Base-by-base conservation (phyloP, 2,329 filamentous ascomycete species). In the Botrytis fragariae region DNA sequence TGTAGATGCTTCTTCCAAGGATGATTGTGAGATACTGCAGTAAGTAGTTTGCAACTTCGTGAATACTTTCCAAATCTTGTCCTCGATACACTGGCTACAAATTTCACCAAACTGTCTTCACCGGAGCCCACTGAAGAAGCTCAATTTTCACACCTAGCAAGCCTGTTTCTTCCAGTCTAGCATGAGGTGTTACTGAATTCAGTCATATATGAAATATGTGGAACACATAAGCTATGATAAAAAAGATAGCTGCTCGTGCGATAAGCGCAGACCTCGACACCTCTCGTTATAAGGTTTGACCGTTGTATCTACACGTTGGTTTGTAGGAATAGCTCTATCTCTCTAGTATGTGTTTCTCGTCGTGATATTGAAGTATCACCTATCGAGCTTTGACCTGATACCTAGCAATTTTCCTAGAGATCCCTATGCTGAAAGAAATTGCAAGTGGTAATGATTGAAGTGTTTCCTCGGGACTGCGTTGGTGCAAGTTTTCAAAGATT, bases 21-120 rank as follows among this genome's bases (percentile, higher is more conserved):
- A 18, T 22, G 7, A 29, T 63, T 12, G 16, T 35, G 35, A 63
- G 25, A 71, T 63, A 22, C 57, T 71, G 16, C 45, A 64, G 12
- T 64, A 25, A 8, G 45, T 29, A 16, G 45, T 39, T 39, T 44
- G 20, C 4, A 45, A n/a, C 14, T 35, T 61, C 7, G 29, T 45
- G 25, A 73, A 65, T 8, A 73, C 59, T 22, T 35, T 37, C n/a
- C 51, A 20, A 48, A 29, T 64, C 72, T 48, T 22, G 25, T 39
- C 35, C 37, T 45, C 25, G 22, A 29, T 35, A n/a, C 25, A 71
- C 8, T 32, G n/a, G 20, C 57, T 45, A 22, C 45, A 71, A 29
- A 39, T 63, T 51, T 16, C 35, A 14, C 51, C n/a, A 57, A 37
- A 60, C 18, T 71, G 1, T 45, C n/a, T n/a, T 64, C 72, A 14